These are phyloP conservation scores for Mycena floridula DNA, from an alignment of 768 basidiomycete genomes.

Conservation along the genomic window DNA sequence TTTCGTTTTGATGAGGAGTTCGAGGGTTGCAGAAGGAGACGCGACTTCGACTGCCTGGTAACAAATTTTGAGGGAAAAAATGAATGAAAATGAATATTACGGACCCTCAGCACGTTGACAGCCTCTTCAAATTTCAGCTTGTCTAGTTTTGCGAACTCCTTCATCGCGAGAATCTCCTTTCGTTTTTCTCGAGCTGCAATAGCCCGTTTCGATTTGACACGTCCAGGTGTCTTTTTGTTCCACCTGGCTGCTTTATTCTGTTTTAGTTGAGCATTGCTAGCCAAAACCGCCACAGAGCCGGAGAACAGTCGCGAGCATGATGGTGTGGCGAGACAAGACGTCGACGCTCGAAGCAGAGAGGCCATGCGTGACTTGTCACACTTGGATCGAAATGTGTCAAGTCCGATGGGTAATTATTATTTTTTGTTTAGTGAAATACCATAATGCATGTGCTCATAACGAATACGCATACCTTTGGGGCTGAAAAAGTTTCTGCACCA, in stretches of 20 bases:
- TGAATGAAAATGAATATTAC: slow-evolving; percentile 1
- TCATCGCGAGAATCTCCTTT: slow-evolving; percentile 47
- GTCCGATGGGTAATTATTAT: too few species aligned
- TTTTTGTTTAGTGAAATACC: too few species aligned
- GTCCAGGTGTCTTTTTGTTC: slow-evolving; percentile 6
- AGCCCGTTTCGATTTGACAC: slow-evolving; percentile 64
- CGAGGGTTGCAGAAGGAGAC: slow-evolving; percentile 69
- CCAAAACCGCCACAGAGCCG: too few species aligned
- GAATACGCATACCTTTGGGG: too few species aligned
- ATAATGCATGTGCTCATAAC: too few species aligned
- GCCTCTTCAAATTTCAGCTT: slow-evolving; percentile 64
- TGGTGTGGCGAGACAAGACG: too few species aligned
- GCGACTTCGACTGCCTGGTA: slow-evolving; percentile 78
- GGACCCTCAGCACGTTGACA: slow-evolving; percentile 63
- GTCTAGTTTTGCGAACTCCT: slow-evolving; percentile 54
- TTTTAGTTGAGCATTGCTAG: too few species aligned
- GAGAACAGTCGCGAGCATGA: too few species aligned
- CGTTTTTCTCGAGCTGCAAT: slow-evolving; percentile 58
- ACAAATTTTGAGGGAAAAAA: slow-evolving; percentile 3
- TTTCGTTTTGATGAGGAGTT: slow-evolving; percentile 75
- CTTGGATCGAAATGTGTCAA: too few species aligned
- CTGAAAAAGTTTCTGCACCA: too few species aligned
- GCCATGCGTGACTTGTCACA: too few species aligned
- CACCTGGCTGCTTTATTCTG: not conserved
- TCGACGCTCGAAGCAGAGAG: too few species aligned